Percentiles rank a stretch among this genome's conserved stretches.
Conservation (phyloP, 257 asterid genomes). For the Echium plantagineum region DNA sequence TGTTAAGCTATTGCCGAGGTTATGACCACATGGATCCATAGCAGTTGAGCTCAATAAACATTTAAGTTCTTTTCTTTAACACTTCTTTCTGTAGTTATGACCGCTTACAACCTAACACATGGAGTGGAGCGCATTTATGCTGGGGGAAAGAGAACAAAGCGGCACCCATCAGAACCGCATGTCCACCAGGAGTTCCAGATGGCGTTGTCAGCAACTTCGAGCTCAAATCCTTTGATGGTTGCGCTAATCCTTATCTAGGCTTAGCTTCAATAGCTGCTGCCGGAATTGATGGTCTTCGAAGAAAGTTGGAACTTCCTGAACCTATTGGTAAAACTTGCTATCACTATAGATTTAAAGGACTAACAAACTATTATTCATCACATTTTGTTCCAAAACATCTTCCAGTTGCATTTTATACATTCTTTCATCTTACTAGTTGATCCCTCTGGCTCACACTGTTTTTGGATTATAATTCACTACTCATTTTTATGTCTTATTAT, state of each 20-base stretch:
- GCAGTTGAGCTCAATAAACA: no score
- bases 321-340: slow-evolving; percentile 59
- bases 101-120: slow-evolving; percentile 81
- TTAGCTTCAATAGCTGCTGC: slow-evolving; percentile 72
- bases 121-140: slow-evolving; percentile 96
- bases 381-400: no score
- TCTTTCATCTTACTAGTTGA: no score
- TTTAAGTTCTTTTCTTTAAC: background rate
- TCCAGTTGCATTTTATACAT: no score
- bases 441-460: no score
- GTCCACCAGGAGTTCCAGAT: slow-evolving; percentile 76
- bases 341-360: background rate
- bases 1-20: no score
- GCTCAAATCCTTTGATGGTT: slow-evolving; percentile 77
- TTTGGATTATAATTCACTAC: no score
- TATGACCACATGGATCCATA: no score
- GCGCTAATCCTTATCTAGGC: slow-evolving; percentile 84
- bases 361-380: no score
- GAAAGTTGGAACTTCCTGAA: slow-evolving; percentile 44
- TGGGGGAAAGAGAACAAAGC: slow-evolving; percentile 92
- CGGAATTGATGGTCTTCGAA: slow-evolving; percentile 73
- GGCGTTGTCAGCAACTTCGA: slow-evolving; percentile 82
- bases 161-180: slow-evolving; percentile 76
- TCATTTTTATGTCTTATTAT: background rate
- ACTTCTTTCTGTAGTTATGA: slow-evolving; percentile 50